phyloP scores from a whole-genome alignment of 164 flowering plant genomes.

The Dillenia turbinata region DNA sequence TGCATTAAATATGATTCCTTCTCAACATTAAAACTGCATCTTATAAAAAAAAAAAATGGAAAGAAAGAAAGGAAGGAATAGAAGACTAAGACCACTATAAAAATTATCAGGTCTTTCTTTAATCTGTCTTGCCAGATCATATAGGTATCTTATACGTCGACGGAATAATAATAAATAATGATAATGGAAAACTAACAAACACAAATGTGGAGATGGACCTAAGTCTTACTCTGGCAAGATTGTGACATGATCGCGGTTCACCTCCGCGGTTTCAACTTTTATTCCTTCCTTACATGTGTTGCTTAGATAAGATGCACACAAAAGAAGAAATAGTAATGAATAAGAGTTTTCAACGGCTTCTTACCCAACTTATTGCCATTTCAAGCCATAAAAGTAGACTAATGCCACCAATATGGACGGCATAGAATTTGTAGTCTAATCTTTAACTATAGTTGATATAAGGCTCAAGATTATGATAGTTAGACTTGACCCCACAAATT shows the following conservation, averaged over 20 bases:
- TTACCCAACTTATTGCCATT: background rate
- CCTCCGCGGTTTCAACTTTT: background rate
- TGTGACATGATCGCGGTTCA: conserved; percentile 9
- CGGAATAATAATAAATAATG: background rate
- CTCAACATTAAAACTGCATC: conserved; percentile 10
- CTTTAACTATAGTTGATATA: background rate
- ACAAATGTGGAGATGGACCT: conserved; percentile 11
- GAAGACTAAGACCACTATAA: conserved; percentile 3
- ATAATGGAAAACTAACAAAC: background rate
- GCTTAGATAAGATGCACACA: background rate
- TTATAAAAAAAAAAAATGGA: conserved; percentile 3
- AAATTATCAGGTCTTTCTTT: conserved; percentile 4
- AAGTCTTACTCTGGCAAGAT: conserved; percentile 6
- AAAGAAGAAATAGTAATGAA: background rate
- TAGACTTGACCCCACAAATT: conserved; percentile 19
- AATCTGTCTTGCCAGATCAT: conserved; percentile 38
- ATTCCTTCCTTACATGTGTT: background rate
- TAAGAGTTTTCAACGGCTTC: background rate
- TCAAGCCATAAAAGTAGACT: background rate
- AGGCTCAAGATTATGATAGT: conserved; percentile 10
- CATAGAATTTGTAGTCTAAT: background rate
- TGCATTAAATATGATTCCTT: conserved; percentile 14
- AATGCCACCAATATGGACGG: background rate
- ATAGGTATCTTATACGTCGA: conserved; percentile 13
- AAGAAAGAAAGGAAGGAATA: conserved; percentile 13